Base-by-base conservation (phyloP, 169 alveolate genomes). In the Ichthyophthirius multifiliis region DNA sequence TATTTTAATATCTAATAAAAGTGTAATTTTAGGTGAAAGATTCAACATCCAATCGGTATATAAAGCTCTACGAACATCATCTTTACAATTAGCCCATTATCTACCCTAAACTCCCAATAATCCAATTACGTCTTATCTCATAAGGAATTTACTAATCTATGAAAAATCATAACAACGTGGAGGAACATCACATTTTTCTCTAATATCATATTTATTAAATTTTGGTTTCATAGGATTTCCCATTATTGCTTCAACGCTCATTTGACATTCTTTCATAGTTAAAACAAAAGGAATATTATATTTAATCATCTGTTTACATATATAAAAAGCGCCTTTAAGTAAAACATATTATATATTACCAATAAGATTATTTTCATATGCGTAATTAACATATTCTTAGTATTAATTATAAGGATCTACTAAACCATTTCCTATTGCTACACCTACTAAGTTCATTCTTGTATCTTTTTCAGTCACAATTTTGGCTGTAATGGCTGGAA, bases 381-480 rank as follows among this genome's bases (percentile, higher is more conserved):
- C 96, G 86, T 86, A 89, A 20, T 84, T 83, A 9, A 84, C 89
- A 76, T 92, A 92, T 83, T 87, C 83, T 74, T 83, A 90, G 90
- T 88, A 92, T 80, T 92, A 88, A 65, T 75, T 83, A 62, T 77
- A 47, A 12, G 93, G 94, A 73, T 87, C 92, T 27, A 90, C 91
- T 75, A 92, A 87, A 44, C 97, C 97, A 84, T 95, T 95, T 30
- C 98, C 98, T 27, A 95, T 90, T 43, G 94, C 95, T 43, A 91
- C 47, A 43, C 96, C 95, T 74, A 86, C 84, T 55, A 91, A 77
- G 84, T 82, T 84, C 45, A 80, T 77, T 67, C 20, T 67, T 74
- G 10, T 45, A 79, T 37, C 46, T 63, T 80, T 82, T 55, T 87
- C 34, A 37, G 74, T 31, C 31, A 78, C 27, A 46, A 91, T 82